phyloP scores from a whole-genome alignment of 352 stramenopile genomes.

The Blastocystis sp. region DNA sequence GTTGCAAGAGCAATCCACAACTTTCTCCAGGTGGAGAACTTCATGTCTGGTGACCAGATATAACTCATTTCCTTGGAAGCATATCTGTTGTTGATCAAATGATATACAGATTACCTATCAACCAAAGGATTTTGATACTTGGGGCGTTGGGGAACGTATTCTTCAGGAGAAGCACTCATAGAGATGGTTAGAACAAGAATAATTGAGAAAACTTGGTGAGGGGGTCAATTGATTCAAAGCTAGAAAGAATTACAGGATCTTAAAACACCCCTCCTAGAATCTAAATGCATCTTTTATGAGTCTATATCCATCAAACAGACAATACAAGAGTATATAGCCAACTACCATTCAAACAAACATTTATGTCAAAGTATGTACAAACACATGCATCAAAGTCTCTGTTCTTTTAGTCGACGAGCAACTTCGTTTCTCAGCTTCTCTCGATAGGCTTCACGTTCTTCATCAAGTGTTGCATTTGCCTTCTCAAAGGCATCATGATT shows the following conservation, averaged over 20 bases:
- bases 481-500: conserved; percentile 34
- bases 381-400: not conserved
- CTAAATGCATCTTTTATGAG: not conserved
- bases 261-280: not conserved
- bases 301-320: not conserved
- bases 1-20: conserved; percentile 92
- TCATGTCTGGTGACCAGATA: conserved; percentile 92
- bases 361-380: not conserved
- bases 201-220: not conserved
- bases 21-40: conserved; percentile 96
- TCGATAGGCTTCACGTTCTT: conserved; percentile 9
- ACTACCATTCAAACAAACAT: not conserved
- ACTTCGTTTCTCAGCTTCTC: conserved; percentile 34
- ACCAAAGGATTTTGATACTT: conserved; percentile 61
- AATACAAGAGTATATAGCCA: not conserved
- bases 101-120: conserved; percentile 9
- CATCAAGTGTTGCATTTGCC: not conserved
- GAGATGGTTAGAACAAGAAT: not conserved
- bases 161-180: conserved; percentile 47
- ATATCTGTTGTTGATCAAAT: conserved; percentile 80
- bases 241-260: not conserved
- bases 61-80: conserved; percentile 98
- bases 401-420: not conserved
- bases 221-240: no score
- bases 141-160: conserved; percentile 46